These are phyloP conservation scores for Metarhizium humberi DNA, from an alignment of 2,329 filamentous ascomycete species.

Conservation along the genomic window DNA sequence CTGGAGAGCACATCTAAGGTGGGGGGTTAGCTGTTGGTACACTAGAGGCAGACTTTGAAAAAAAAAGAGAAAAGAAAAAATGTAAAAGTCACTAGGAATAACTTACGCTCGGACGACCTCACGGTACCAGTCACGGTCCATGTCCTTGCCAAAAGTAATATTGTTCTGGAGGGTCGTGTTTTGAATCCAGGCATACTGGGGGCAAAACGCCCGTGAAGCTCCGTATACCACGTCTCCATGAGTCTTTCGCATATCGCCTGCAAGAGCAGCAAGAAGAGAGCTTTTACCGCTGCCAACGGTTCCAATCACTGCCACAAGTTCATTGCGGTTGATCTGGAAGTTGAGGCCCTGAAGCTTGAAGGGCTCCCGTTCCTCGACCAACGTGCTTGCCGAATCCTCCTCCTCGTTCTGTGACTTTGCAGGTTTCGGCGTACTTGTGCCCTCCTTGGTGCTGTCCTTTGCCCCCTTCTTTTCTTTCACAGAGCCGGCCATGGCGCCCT, in stretches of 20 bases:
- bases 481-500: conserved; percentile 25
- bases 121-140: conserved; percentile 70
- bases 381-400: conserved; percentile 42
- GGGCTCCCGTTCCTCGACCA: conserved; percentile 51
- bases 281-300: conserved; percentile 86
- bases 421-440: conserved; percentile 19
- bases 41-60: background rate
- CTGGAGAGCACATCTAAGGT: conserved; percentile 61
- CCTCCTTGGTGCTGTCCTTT: conserved; percentile 22
- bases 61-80: too few species aligned
- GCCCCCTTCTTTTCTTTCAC: conserved; percentile 29
- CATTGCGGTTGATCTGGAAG: conserved; percentile 61
- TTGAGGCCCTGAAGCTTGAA: conserved; percentile 65
- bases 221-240: conserved; percentile 65
- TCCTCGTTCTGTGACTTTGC: conserved; percentile 24
- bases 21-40: conserved; percentile 2
- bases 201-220: conserved; percentile 79
- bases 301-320: conserved; percentile 78
- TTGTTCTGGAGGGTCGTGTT: conserved; percentile 83
- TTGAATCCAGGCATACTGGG: conserved; percentile 97
- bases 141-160: conserved; percentile 77
- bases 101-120: conserved; percentile 68
- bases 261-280: conserved; percentile 78
- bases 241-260: conserved; percentile 88
- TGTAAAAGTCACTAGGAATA: background rate